phyloP scores from a whole-genome alignment of 768 basidiomycete species.

The Pholiota microspora region DNA sequence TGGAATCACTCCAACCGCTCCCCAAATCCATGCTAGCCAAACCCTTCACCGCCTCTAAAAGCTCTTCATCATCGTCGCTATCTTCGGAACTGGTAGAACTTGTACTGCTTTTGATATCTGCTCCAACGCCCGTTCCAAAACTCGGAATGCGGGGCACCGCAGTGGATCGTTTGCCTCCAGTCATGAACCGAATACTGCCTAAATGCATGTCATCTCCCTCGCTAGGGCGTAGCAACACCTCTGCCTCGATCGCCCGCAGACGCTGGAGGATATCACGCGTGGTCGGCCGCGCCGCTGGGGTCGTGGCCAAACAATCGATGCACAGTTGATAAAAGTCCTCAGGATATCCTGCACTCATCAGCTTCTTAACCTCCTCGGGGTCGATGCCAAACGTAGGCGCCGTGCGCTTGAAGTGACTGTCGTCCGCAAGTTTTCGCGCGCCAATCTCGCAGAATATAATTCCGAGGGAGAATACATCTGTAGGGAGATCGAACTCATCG shows the following conservation, averaged over 20 bases:
- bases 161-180: conserved; percentile 57
- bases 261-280: conserved; percentile 79
- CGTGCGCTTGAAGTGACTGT: conserved; percentile 69
- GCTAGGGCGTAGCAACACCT: conserved; percentile 66
- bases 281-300: conserved; percentile 69
- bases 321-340: conserved; percentile 72
- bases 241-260: conserved; percentile 78
- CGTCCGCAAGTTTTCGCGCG: conserved; percentile 82
- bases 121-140: conserved; percentile 73
- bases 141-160: conserved; percentile 79
- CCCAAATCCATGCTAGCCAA: conserved; percentile 51
- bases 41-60: conserved; percentile 56
- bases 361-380: conserved; percentile 60
- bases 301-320: conserved; percentile 68
- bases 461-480: conserved; percentile 93
- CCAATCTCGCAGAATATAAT: conserved; percentile 93
- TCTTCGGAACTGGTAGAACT: conserved; percentile 47
- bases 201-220: conserved; percentile 74
- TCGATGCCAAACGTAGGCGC: conserved; percentile 84
- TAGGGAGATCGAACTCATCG: conserved; percentile 88
- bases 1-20: conserved; percentile 43
- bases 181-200: conserved; percentile 84
- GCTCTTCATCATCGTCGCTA: conserved; percentile 72
- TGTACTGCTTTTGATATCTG: conserved; percentile 48
- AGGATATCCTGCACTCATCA: conserved; percentile 77